phyloP scores from a whole-genome alignment of 2,329 filamentous ascomycete species.

The Epichloe amarillans region DNA sequence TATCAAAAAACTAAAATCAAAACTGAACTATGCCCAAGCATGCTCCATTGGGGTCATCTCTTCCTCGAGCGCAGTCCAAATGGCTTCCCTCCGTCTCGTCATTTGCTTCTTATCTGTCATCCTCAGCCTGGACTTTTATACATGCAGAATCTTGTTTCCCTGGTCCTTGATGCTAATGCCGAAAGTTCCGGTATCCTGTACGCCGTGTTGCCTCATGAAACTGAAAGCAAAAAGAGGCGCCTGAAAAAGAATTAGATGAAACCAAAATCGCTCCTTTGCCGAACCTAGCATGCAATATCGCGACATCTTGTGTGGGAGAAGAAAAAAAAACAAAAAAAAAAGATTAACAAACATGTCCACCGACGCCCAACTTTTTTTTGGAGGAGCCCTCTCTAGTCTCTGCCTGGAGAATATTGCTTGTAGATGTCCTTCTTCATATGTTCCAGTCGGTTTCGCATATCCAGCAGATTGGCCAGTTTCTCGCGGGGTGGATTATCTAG shows the following conservation, averaged over 20 bases:
- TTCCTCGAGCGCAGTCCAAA: background rate
- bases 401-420: conserved; percentile 24
- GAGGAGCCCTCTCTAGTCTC: conserved; percentile 8
- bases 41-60: background rate
- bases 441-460: conserved; percentile 41
- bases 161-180: conserved; percentile 2
- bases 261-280: conserved; percentile 1
- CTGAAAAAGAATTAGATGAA: background rate
- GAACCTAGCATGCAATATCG: conserved; percentile 3
- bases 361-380: background rate
- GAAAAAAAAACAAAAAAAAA: background rate
- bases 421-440: conserved; percentile 48
- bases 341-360: background rate
- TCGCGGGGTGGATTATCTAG: conserved; percentile 36
- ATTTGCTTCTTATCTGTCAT: background rate
- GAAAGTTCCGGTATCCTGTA: conserved; percentile 1
- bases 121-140: background rate
- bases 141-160: conserved; percentile 1
- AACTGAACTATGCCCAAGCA: background rate
- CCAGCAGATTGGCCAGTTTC: conserved; percentile 35
- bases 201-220: background rate
- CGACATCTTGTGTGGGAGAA: background rate
- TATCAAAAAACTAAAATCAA: conserved; percentile 3
- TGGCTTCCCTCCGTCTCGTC: background rate
- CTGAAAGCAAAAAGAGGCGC: background rate